Evolutionary conservation across 2,329 filamentous ascomycete species (phyloP).

Genomic region (Emmonsiellopsis sp.): DNA sequence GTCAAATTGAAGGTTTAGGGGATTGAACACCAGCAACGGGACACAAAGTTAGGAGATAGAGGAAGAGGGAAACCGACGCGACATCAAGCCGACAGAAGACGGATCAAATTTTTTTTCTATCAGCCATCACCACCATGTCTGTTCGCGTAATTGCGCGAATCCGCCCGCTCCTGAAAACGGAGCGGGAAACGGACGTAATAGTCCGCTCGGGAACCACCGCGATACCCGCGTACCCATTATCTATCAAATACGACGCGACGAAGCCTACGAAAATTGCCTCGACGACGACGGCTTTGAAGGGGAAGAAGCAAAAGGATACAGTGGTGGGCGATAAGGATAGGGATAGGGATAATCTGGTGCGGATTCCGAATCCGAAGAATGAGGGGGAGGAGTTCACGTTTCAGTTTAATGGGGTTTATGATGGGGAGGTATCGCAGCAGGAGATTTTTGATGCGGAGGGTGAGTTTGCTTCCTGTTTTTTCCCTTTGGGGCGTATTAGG

Average conservation of each 20-base stretch:
- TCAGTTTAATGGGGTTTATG: conserved; percentile 89
- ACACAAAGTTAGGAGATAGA: too few relatives aligned
- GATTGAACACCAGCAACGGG: too few relatives aligned
- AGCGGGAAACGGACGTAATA: conserved; percentile 80
- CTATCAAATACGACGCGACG: background rate
- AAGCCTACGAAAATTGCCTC: conserved; percentile 11
- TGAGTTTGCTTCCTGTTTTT: conserved; percentile 31
- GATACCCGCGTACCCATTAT: background rate
- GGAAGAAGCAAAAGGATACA: conserved; percentile 17
- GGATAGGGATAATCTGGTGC: conserved; percentile 58
- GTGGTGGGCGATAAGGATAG: conserved; percentile 15
- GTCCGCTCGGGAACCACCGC: conserved; percentile 52
- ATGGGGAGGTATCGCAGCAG: conserved; percentile 69
- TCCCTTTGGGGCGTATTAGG: background rate
- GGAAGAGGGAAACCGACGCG: background rate
- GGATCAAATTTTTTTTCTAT: too few relatives aligned
- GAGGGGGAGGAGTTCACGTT: conserved; percentile 86
- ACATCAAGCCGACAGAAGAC: background rate
- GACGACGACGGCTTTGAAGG: conserved; percentile 13
- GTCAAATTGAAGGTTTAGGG: too few relatives aligned
- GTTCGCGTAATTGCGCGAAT: conserved; percentile 87
- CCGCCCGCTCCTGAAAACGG: conserved; percentile 74
- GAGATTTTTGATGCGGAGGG: conserved; percentile 83
- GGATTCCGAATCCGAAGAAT: conserved; percentile 91
- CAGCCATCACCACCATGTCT: conserved; percentile 20